Evolutionary conservation across 2,329 filamentous ascomycete species (phyloP), one percentile per base, ranked within the genome.

Genomic region (Dryadomyces quercivorus): DNA sequence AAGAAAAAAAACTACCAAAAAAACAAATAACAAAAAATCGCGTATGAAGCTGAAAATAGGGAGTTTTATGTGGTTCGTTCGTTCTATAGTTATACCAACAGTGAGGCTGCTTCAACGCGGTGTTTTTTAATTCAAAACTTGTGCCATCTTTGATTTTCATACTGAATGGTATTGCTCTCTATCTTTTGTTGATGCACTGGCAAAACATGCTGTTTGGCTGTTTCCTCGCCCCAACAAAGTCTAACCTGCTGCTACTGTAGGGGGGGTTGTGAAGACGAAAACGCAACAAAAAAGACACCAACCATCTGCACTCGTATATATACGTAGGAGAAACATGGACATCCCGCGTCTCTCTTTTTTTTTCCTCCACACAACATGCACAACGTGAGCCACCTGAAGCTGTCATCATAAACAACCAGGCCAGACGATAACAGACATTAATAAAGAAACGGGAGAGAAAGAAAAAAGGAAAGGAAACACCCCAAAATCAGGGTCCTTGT

Each of bases 91-190:
- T 34, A 40, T 50, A 50, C 36, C 34, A 20, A 36, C n/a, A 38
- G 5, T 36, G n/a, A 20, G 34, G 34, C 36, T 36, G 50, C 50
- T 52, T 52, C 50, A 52, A 52, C 50, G 50, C 50, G 50, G 36
- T n/a, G 16, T 20, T 31, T 43, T 51, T 31, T 51, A 20, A 2
- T 50, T 16, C 43, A 43, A 6, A 46, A 46, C 10, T 21, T 46
- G 20, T 22, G 20, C 20, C 26, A 8, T 31, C 26, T 31, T 31
- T 31, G 8, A 31, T 31, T 31, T 5, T 31, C 26, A 31, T 31
- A 31, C 26, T 31, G 26, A 31, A 31, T 31, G 26, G 4, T 31
- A 31, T 31, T 31, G 26, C 26, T 31, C 26, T 31, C 26, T 8
- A 31, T 31, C 26, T 31, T 31, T 40, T 40, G 36, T 40, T 16